Evolutionary conservation across 805 yeast species (phyloP).

Genomic region (Lipomyces mesembrius): DNA sequence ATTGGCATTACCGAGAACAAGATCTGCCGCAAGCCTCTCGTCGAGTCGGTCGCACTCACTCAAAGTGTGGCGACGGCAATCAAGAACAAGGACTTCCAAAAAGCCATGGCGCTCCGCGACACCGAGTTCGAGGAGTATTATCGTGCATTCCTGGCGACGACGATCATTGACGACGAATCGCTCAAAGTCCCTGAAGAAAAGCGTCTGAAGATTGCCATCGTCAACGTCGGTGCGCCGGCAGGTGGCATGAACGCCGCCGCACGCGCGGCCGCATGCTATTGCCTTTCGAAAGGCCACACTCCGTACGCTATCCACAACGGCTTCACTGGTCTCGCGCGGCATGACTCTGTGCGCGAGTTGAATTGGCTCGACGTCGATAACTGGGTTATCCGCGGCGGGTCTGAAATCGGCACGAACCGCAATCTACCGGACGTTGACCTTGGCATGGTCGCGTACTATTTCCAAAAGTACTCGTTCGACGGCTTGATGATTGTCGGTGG

Average conservation of each 20-base stretch:
- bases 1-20: conserved; percentile 89
- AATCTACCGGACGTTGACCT: conserved; percentile 78
- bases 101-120: conserved; percentile 86
- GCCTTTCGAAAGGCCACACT: conserved; percentile 86
- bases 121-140: conserved; percentile 83
- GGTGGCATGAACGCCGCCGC: conserved; percentile 95
- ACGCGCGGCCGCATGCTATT: conserved; percentile 85
- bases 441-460: conserved; percentile 90
- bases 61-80: conserved; percentile 91
- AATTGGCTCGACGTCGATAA: conserved; percentile 85
- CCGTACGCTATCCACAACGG: conserved; percentile 94
- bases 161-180: conserved; percentile 67
- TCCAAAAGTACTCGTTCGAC: conserved; percentile 85
- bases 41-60: conserved; percentile 88
- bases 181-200: conserved; percentile 62
- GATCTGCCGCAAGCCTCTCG: conserved; percentile 79
- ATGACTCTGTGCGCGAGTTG: conserved; percentile 76
- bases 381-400: conserved; percentile 91
- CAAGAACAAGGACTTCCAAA: conserved; percentile 73
- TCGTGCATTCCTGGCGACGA: conserved; percentile 70
- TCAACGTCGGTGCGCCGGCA: conserved; percentile 96
- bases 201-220: conserved; percentile 76
- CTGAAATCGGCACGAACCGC: conserved; percentile 96
- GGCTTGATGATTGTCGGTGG: conserved; percentile 95
- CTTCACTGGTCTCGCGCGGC: conserved; percentile 86